A percentile compares a stretch with the other conserved stretches of the same genome.
phyloP scores from a whole-genome alignment of 1,139 yeast genomes.

The Blastobotrys malaysiensis region DNA sequence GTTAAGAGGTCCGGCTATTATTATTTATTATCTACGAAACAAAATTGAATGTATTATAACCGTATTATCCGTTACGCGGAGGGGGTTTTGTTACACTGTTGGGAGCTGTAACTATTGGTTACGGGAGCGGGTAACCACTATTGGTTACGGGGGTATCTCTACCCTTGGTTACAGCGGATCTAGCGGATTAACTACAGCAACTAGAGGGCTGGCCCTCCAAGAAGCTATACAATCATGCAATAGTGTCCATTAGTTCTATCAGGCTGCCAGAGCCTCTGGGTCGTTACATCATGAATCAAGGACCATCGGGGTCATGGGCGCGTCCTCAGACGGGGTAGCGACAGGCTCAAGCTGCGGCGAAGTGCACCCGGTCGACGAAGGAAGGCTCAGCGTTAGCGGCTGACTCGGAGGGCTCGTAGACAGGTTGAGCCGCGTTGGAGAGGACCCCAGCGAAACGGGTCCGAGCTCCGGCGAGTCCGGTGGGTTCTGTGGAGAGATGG shows the following conservation, averaged over 20 bases:
- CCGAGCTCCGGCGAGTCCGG: constrained; percentile 5
- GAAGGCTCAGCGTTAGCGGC: background rate
- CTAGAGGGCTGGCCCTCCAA: too few relatives aligned
- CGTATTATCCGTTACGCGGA: too few relatives aligned
- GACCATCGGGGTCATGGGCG: constrained; percentile 11
- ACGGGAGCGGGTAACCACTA: too few relatives aligned
- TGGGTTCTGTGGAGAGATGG: background rate
- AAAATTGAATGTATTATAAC: too few relatives aligned
- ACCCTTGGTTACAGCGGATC: too few relatives aligned
- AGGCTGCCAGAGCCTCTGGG: too few relatives aligned
- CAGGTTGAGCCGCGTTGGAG: background rate
- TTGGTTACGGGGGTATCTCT: too few relatives aligned
- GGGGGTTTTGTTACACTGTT: too few relatives aligned
- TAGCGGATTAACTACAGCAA: too few relatives aligned
- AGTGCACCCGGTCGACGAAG: background rate
- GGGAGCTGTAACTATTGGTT: too few relatives aligned
- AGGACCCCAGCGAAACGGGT: constrained; percentile 3
- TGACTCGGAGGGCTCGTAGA: background rate
- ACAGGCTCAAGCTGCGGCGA: constrained; percentile 8
- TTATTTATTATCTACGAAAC: background rate
- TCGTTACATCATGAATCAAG: constrained; percentile 2
- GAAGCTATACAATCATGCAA: too few relatives aligned
- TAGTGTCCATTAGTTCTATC: too few relatives aligned
- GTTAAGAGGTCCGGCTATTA: background rate
- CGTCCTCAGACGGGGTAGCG: constrained; percentile 7